These are phyloP conservation scores for Dactylonectria estremocensis DNA, from an alignment of 2,329 filamentous ascomycete species.

Conservation along the genomic window DNA sequence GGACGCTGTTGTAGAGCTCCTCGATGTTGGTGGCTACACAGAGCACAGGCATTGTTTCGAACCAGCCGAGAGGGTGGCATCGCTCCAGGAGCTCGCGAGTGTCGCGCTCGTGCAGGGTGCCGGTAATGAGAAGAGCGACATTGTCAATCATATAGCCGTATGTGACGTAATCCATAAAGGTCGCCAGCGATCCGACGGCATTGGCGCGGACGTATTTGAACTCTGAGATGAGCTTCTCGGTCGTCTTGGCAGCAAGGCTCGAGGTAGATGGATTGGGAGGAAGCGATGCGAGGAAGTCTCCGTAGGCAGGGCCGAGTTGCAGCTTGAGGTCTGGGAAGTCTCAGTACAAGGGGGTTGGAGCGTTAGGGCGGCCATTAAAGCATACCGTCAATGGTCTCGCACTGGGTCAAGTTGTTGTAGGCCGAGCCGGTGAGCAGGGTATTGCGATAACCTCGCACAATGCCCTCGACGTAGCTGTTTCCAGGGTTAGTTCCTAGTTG, in stretches of 20 bases:
- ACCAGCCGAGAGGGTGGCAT: conserved; percentile 98
- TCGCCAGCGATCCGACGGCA: conserved; percentile 89
- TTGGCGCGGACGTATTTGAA: conserved; percentile 98
- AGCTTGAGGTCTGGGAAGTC: conserved; percentile 87
- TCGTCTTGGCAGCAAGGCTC: conserved; percentile 92
- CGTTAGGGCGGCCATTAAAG: conserved; percentile 18
- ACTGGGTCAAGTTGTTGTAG: conserved; percentile 97
- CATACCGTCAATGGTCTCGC: conserved; percentile 95
- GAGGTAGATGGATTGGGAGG: conserved; percentile 98
- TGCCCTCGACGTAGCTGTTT: conserved; percentile 92
- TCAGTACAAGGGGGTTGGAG: conserved; percentile 30
- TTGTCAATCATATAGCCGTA: conserved; percentile 99
- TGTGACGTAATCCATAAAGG: conserved; percentile 98
- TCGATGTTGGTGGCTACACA: conserved; percentile 99
- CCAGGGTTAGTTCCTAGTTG: conserved; percentile 50
- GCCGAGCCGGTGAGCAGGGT: conserved; percentile 89
- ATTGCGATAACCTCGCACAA: conserved; percentile 97
- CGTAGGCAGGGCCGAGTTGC: conserved; percentile 95
- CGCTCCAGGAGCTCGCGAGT: conserved; percentile 94
- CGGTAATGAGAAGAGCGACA: conserved; percentile 96
- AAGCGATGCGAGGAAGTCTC: conserved; percentile 94
- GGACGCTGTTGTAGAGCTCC: conserved; percentile 97
- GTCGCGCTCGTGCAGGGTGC: conserved; percentile 96
- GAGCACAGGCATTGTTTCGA: conserved; percentile 98
- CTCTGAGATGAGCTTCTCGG: conserved; percentile 97